Percentiles rank a stretch among this genome's conserved stretches.
These are phyloP conservation scores for Rhazya stricta DNA, from an alignment of 257 asterid species.

Conservation along the genomic window DNA sequence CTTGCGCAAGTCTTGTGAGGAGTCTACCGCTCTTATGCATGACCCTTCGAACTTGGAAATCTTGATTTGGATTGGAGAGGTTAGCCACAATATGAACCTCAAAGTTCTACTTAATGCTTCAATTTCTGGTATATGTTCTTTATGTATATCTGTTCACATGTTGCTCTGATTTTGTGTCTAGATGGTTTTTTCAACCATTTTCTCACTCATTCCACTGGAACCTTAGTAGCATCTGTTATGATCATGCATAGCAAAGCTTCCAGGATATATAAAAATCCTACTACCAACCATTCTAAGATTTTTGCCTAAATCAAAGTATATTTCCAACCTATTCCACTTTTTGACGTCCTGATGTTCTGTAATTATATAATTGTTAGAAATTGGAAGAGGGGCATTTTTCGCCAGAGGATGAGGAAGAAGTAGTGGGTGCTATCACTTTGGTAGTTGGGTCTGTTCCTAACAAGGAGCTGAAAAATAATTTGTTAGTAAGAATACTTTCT, in stretches of 20 bases:
- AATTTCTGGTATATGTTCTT: not conserved
- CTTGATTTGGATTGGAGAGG: conserved; percentile 90
- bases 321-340: not conserved
- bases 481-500: conserved; percentile 63
- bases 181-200: not conserved
- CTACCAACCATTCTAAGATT: not conserved
- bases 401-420: conserved; percentile 78
- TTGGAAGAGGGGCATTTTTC: conserved; percentile 66
- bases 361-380: conserved; percentile 43
- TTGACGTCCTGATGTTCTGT: conserved; percentile 7
- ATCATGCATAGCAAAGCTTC: not conserved
- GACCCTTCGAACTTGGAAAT: conserved; percentile 80
- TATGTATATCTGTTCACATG: not conserved
- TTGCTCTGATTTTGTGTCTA: not conserved
- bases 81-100: conserved; percentile 29
- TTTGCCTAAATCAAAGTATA: not conserved
- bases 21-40: conserved; percentile 50
- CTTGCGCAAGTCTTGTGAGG: conserved; percentile 81
- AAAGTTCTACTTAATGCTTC: not conserved
- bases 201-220: not conserved
- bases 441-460: conserved; percentile 68
- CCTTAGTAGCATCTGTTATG: not conserved
- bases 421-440: conserved; percentile 62
- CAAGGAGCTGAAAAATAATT: conserved; percentile 62
- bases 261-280: not conserved